These are phyloP conservation scores for Suhomyces prunicola DNA, from an alignment of 805 yeast genomes.

Conservation along the genomic window DNA sequence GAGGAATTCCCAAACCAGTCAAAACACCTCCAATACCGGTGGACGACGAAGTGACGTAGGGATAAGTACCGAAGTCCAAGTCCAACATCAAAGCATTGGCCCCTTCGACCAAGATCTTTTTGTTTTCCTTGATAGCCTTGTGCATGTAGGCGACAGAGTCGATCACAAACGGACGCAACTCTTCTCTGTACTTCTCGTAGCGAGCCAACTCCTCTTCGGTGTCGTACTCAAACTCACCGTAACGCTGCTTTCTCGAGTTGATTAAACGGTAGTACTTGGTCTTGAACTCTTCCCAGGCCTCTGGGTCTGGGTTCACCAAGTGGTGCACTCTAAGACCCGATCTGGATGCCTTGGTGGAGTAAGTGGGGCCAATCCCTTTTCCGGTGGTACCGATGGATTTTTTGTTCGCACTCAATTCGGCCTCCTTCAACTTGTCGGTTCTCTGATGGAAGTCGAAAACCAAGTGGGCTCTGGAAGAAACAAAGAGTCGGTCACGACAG, in stretches of 20 bases:
- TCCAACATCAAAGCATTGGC: conserved; percentile 98
- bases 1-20: conserved; percentile 97
- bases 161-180: conserved; percentile 84
- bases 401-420: conserved; percentile 75
- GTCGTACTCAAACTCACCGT: conserved; percentile 90
- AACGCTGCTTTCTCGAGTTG: conserved; percentile 80
- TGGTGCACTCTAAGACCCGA: conserved; percentile 97
- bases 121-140: conserved; percentile 68
- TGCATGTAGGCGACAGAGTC: conserved; percentile 87
- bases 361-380: conserved; percentile 98
- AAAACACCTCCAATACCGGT: conserved; percentile 98
- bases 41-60: conserved; percentile 91
- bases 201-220: conserved; percentile 72
- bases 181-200: conserved; percentile 71
- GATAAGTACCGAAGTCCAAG: conserved; percentile 96
- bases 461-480: conserved; percentile 91
- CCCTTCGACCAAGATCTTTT: conserved; percentile 92
- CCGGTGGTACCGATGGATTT: conserved; percentile 97
- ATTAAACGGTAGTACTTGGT: conserved; percentile 71
- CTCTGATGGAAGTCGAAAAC: conserved; percentile 98
- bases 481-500: conserved; percentile 71
- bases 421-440: conserved; percentile 92
- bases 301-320: conserved; percentile 83
- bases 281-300: conserved; percentile 91
- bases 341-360: conserved; percentile 94